Percentiles rank a stretch among this genome's conserved stretches.
phyloP scores from a whole-genome alignment of 345 rosid genomes.

The Citrus glauca region DNA sequence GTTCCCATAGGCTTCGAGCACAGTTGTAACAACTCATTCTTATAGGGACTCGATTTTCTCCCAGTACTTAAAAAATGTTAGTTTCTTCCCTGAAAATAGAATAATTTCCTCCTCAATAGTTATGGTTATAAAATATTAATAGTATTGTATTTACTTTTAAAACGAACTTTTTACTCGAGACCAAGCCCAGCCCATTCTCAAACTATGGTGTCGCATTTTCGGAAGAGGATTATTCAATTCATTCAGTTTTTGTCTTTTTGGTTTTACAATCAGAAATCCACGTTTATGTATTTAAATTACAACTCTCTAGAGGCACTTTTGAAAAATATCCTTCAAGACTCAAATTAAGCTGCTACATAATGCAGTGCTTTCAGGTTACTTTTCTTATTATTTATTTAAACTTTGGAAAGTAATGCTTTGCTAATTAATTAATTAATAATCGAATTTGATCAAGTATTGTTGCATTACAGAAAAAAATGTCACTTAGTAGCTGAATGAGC shows the following conservation, averaged over 20 bases:
- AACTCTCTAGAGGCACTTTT: not conserved
- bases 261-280: not conserved
- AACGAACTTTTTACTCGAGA: not conserved
- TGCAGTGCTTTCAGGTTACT: not conserved
- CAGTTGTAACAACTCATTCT: too few relatives aligned
- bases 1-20: too few relatives aligned
- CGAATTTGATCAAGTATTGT: not conserved
- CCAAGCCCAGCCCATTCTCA: not conserved
- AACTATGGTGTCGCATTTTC: not conserved
- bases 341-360: not conserved
- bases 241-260: not conserved
- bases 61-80: too few relatives aligned
- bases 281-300: not conserved
- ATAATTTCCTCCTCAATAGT: too few relatives aligned
- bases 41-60: too few relatives aligned
- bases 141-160: too few relatives aligned
- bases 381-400: not conserved
- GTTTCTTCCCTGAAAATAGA: too few relatives aligned
- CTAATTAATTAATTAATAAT: too few relatives aligned
- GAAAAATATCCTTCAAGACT: not conserved
- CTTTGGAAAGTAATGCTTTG: not conserved
- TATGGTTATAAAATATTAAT: too few relatives aligned
- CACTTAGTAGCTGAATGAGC: not conserved
- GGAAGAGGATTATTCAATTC: not conserved
- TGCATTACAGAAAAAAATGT: too few relatives aligned